These are phyloP conservation scores for Acer negundo DNA, from an alignment of 345 rosid genomes.

Conservation along the genomic window DNA sequence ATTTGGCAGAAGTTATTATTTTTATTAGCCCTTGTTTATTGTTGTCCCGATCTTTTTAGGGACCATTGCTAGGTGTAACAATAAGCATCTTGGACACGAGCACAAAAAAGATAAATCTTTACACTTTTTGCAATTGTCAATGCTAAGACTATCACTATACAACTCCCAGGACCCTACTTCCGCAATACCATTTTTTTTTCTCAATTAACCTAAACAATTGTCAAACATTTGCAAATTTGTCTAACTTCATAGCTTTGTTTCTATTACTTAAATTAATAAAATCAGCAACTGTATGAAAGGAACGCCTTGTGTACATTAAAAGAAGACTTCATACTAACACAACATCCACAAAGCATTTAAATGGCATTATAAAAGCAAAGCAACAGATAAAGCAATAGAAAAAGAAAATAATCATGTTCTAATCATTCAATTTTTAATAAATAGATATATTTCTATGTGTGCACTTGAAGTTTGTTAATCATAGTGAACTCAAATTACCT, in stretches of 20 bases:
- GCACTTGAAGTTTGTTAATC: neutral
- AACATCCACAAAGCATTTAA: neutral
- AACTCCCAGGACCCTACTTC: neutral
- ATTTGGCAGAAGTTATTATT: neutral
- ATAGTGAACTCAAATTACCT: slow-evolving; percentile 16
- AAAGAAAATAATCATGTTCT: neutral
- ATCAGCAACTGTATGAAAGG: neutral
- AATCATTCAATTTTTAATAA: neutral
- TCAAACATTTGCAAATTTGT: neutral
- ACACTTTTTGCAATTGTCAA: neutral
- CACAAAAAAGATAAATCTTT: neutral
- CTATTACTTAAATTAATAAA: neutral
- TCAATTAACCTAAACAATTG: neutral
- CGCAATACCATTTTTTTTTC: neutral
- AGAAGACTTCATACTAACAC: neutral
- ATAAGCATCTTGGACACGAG: neutral
- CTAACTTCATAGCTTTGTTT: neutral
- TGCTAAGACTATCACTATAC: neutral
- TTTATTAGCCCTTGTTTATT: neutral
- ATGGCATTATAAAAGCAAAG: slow-evolving; percentile 1
- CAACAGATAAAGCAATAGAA: neutral
- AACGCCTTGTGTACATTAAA: neutral
- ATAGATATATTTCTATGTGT: neutral
- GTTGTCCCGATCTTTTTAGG: too few relatives aligned
- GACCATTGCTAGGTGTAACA: neutral